A percentile compares a stretch with the other conserved stretches of the same genome.
Evolutionary conservation across 306 rosid species (phyloP).

Genomic region (Cicer cuneatum): DNA sequence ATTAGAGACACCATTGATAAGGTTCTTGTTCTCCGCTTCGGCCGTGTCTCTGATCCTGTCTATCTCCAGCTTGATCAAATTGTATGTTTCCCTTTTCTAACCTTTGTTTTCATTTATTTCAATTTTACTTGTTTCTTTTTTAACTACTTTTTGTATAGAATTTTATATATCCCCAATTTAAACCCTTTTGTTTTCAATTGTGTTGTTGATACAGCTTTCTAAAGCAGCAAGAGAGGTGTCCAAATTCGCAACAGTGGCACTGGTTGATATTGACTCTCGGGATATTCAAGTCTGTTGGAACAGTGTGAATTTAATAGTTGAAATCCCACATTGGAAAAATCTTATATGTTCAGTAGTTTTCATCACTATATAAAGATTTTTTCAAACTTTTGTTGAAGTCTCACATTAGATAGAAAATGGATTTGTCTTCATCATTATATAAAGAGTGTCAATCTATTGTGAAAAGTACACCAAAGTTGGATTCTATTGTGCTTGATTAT

Average conservation of each 20-base stretch:
- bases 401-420: too few species aligned
- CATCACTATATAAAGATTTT: too few species aligned
- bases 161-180: not conserved
- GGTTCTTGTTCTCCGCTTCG: constrained; percentile 87
- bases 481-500: too few species aligned
- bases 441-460: too few species aligned
- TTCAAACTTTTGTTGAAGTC: too few species aligned
- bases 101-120: too few species aligned
- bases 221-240: constrained; percentile 82
- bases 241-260: constrained; percentile 75
- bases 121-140: not conserved
- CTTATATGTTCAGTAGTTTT: too few species aligned
- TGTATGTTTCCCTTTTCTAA: constrained; percentile 44
- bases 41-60: constrained; percentile 65
- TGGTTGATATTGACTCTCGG: constrained; percentile 77
- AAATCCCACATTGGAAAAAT: too few species aligned
- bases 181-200: not conserved
- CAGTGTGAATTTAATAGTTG: too few species aligned
- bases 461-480: too few species aligned
- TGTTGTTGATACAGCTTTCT: constrained; percentile 58
- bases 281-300: constrained; percentile 80
- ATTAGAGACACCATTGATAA: constrained; percentile 82
- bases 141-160: not conserved
- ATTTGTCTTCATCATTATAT: too few species aligned
- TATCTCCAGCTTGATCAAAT: constrained; percentile 78